Conservation (phyloP, 345 rosid genomes). For the Eucalyptus erythrocorys region DNA sequence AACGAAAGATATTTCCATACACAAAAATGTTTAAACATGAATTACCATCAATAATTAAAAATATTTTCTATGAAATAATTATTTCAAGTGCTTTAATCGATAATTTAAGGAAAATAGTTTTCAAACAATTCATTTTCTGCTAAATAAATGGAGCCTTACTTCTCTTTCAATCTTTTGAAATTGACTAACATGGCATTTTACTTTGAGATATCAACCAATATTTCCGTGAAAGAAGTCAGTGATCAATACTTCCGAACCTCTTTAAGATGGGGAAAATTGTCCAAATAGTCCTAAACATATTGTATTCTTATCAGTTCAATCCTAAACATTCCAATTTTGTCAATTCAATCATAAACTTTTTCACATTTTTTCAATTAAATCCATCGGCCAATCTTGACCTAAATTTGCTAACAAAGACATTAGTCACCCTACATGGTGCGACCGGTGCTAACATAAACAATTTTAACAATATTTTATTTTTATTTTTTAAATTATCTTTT, state of each 20-base stretch:
- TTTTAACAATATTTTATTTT: too few species aligned
- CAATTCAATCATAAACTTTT: too few species aligned
- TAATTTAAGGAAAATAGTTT: neutral
- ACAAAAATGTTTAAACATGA: neutral
- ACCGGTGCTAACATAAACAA: too few species aligned
- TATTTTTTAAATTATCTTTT: accelerated
- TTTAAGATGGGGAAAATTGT: neutral
- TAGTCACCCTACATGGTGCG: too few species aligned
- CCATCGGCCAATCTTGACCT: too few species aligned
- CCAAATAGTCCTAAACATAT: too few species aligned
- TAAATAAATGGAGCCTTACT: neutral
- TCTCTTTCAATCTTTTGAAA: neutral
- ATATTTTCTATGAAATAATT: neutral
- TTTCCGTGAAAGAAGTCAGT: neutral
- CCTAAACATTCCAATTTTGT: too few species aligned
- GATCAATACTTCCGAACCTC: neutral
- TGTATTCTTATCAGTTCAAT: too few species aligned
- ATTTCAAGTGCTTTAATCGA: neutral
- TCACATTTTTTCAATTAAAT: too few species aligned
- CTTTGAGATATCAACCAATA: neutral
- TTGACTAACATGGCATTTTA: neutral
- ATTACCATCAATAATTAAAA: accelerated
- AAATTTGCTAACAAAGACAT: too few species aligned
- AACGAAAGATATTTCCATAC: neutral
- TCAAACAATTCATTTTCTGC: neutral